Evolutionary conservation across 805 yeast species (phyloP).

Genomic region (Barnettozyma californica): DNA sequence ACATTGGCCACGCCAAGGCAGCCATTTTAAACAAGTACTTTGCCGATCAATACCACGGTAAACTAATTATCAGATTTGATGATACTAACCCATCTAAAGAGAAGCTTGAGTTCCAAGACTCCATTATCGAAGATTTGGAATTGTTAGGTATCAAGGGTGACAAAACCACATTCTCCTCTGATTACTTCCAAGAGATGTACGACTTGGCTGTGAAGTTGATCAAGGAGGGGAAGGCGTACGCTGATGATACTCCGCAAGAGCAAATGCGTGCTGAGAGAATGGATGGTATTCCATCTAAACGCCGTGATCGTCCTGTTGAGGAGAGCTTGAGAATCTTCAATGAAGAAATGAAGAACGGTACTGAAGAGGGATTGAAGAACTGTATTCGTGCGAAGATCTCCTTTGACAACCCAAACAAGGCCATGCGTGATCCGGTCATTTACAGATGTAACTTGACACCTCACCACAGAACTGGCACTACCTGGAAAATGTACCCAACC

Average conservation of each 20-base stretch:
- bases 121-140: slow-evolving; percentile 88
- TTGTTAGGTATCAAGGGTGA: slow-evolving; percentile 93
- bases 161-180: slow-evolving; percentile 80
- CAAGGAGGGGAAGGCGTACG: slow-evolving; percentile 93
- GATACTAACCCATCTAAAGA: slow-evolving; percentile 98
- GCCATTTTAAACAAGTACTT: slow-evolving; percentile 95
- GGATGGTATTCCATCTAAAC: slow-evolving; percentile 89
- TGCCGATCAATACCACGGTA: slow-evolving; percentile 94
- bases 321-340: slow-evolving; percentile 85
- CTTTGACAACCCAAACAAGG: slow-evolving; percentile 84
- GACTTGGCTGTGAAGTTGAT: slow-evolving; percentile 80
- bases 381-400: slow-evolving; percentile 97
- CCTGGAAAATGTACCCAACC: slow-evolving; percentile 97
- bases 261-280: slow-evolving; percentile 98
- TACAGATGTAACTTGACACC: slow-evolving; percentile 97
- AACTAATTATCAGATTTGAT: slow-evolving; percentile 92
- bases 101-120: slow-evolving; percentile 88
- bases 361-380: slow-evolving; percentile 86
- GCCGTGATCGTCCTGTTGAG: slow-evolving; percentile 90
- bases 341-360: slow-evolving; percentile 89
- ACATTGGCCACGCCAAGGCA: slow-evolving; percentile 98
- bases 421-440: slow-evolving; percentile 95
- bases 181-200: slow-evolving; percentile 89
- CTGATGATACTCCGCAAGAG: slow-evolving; percentile 94
- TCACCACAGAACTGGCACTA: slow-evolving; percentile 90